Conservation (phyloP, 176 grass and related monocot genomes). For the Eleusine coracana region DNA sequence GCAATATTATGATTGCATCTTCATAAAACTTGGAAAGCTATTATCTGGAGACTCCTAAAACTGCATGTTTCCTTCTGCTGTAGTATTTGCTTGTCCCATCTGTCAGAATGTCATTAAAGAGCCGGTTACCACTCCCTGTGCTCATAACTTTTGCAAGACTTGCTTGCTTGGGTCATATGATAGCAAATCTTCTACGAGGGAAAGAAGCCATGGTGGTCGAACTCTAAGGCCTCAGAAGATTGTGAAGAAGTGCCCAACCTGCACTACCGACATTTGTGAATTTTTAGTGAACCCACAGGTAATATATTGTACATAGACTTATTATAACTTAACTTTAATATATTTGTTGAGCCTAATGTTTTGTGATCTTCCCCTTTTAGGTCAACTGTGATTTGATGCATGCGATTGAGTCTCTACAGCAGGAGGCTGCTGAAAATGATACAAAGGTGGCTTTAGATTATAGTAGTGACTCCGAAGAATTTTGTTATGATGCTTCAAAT, state of each 20-base stretch:
- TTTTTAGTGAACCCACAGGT: conserved; percentile 88
- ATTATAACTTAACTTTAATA: not conserved
- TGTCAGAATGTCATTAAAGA: conserved; percentile 66
- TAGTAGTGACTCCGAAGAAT: conserved; percentile 10
- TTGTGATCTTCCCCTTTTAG: conserved; percentile 45
- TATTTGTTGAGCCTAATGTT: not conserved
- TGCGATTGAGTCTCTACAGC: conserved; percentile 58
- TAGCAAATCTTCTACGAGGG: conserved; percentile 63
- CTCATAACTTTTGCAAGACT: conserved; percentile 85
- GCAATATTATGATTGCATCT: not conserved
- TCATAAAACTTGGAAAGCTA: not conserved
- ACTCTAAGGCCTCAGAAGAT: conserved; percentile 84
- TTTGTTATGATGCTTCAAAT: conserved; percentile 27
- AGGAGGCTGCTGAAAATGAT: conserved; percentile 52
- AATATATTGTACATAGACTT: not conserved
- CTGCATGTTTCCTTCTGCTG: conserved; percentile 7
- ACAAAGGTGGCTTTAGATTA: conserved; percentile 34
- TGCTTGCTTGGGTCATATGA: conserved; percentile 73
- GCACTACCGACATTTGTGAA: conserved; percentile 80
- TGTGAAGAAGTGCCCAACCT: conserved; percentile 80
- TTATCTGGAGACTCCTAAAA: not conserved
- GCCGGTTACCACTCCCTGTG: conserved; percentile 87
- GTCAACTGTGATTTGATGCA: conserved; percentile 85
- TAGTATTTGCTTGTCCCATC: conserved; percentile 85
- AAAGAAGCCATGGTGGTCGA: conserved; percentile 80